Evolutionary conservation across 495 filamentous ascomycete genomes (phyloP).

Genomic region (Neurospora sp.): DNA sequence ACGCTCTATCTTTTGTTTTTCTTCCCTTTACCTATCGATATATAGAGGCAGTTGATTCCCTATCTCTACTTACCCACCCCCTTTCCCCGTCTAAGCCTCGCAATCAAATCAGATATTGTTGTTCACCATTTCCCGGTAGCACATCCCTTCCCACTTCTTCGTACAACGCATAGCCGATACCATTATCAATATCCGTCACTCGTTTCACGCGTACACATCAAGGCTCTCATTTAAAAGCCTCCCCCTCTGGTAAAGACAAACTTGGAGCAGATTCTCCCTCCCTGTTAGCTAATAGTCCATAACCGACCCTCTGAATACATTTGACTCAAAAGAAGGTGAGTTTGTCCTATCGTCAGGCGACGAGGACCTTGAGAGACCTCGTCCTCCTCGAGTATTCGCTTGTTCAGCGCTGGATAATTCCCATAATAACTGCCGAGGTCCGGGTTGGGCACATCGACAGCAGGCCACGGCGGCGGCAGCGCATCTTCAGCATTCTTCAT

Average conservation of each 20-base stretch:
- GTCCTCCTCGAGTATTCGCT: neutral
- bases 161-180: neutral
- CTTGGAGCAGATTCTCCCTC: neutral
- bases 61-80: neutral
- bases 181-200: neutral
- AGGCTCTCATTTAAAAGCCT: neutral
- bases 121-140: neutral
- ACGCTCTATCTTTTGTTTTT: neutral
- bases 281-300: neutral
- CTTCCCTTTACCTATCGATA: neutral
- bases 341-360: neutral
- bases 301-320: no score
- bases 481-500: neutral
- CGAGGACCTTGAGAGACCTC: neutral
- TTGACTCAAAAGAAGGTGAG: neutral
- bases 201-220: neutral
- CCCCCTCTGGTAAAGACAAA: neutral
- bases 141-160: neutral
- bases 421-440: neutral
- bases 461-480: neutral
- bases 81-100: neutral
- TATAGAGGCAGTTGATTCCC: neutral
- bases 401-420: neutral
- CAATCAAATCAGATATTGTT: neutral
- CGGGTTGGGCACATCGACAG: neutral